Evolutionary conservation across 441 rosid genomes (phyloP), one percentile per base, ranked within the genome.

Genomic region (Euphorbia schlechtendalii): DNA sequence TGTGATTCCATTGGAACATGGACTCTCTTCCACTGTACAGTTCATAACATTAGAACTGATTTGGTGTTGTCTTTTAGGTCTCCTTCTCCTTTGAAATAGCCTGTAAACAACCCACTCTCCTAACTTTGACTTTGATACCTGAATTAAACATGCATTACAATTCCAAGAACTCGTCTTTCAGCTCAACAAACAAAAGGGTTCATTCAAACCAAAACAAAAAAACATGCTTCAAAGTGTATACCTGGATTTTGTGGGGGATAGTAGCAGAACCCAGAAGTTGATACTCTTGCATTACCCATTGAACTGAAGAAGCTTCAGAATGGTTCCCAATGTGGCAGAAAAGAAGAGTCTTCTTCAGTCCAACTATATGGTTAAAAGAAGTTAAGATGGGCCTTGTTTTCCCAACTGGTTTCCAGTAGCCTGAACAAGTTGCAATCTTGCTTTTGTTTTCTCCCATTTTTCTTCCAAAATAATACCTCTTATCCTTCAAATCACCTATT

Each of bases 251-350:
- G 67, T 72, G 67, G 48, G 85, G 67, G 62, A 68, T 40, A 22
- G 51, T 72, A 69, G 48, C 69, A 4, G 73, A 64, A 63, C 65
- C 75, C 84, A 71, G 46, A 43, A 88, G 92, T 38, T 85, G 87
- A 63, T 88, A 90, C 46, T 92, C 97, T 36, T 90, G 94, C 97
- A 92, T 86, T 76, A 92, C 78, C 98, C 98, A 92, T 45, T 87
- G 87, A 63, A 92, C 83, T 74, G 81, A 83, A 3, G 81, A 38
- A 11, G 89, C 86, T 21, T 77, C 84, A 12, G 90, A 84, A n/a
- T 6, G 60, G 65, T 85, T 92, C 21, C 86, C 87, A n/a, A n/a
- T n/a, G 68, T 82, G 75, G 68, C 80, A 83, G 68, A 86, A 92
- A 64, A 88, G 87, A 24, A 92, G 85, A 30, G 96, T 86, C 77